Percentiles rank a stretch among this genome's conserved stretches.
Evolutionary conservation across 305 asterid genomes (phyloP).

Genomic region (Andrographis paniculata): DNA sequence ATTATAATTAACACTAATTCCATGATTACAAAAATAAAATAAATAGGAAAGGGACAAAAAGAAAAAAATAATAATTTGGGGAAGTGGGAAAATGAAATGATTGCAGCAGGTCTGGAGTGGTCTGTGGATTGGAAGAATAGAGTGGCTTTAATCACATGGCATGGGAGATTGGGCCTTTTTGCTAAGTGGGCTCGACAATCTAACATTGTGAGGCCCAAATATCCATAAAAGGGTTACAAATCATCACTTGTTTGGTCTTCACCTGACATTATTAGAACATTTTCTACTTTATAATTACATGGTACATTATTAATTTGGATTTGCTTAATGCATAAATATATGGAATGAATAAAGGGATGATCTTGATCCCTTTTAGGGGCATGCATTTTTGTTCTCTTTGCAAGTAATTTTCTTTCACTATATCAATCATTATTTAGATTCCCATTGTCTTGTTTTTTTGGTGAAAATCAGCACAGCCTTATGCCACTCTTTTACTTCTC

Average conservation of each 20-base stretch:
- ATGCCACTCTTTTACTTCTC: background rate
- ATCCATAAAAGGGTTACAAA: constrained; percentile 10
- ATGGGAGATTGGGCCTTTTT: constrained; percentile 8
- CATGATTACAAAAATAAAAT: too few relatives aligned
- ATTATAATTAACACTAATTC: too few relatives aligned
- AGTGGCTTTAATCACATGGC: constrained; percentile 34
- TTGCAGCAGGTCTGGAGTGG: too few relatives aligned
- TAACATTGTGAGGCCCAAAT: constrained; percentile 18
- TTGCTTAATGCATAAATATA: too few relatives aligned
- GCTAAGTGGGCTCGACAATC: constrained; percentile 23
- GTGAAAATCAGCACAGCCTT: too few relatives aligned
- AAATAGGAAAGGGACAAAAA: background rate
- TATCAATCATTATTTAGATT: constrained; percentile 14
- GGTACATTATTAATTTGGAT: background rate
- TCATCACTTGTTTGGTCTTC: background rate
- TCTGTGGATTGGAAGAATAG: constrained; percentile 26
- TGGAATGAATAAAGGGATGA: too few relatives aligned
- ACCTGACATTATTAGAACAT: background rate
- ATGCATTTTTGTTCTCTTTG: background rate
- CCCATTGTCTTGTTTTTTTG: constrained; percentile 15
- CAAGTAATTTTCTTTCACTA: background rate
- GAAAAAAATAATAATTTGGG: constrained; percentile 16
- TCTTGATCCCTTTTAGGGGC: too few relatives aligned
- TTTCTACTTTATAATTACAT: too few relatives aligned
- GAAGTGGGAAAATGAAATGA: constrained; percentile 39